Evolutionary conservation across 202 grass and related monocot genomes (phyloP), one percentile per base, ranked within the genome.

Genomic region (Sporobolus alterniflorus): DNA sequence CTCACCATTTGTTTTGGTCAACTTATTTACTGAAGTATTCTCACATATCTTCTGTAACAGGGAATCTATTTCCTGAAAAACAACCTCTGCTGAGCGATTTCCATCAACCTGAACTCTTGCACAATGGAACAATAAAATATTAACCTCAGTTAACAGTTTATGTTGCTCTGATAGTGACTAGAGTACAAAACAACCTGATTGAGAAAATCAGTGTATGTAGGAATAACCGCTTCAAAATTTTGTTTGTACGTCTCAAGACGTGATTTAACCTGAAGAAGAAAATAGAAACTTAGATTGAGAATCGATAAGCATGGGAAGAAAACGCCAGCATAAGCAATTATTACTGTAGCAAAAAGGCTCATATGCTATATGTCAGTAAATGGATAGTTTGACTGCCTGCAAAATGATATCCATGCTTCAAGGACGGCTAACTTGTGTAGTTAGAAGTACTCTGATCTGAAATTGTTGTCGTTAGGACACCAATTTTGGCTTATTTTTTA

Each of bases 231-330:
- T 86, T 93, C 84, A 77, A 71, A 71, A 88, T 95, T 98, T 88
- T 88, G 39, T 78, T 95, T 95, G 77, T 95, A 91, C 3, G 82
- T 95, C 79, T 93, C 80, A 83, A 98, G 88, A 52, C 95, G 92
- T 36, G 84, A 93, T 90, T 88, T 91, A 72, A 89, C 95, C 95
- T 98, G 83, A 32, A 75, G 47, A 88, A 73, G 54, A 64, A 86
- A 77, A 33, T 51, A 44, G n/a, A 71, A 54, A 68, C 46, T 52
- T 69, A 59, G 7, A 15, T 33, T 78, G 47, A 57, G 24, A 78
- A 18, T 52, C 34, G 40, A 66, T 5, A 64, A 73, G 21, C 54
- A 54, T 36, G 30, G 63, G 47, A 64, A 68, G 42, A 40, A 66
- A 49, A 82, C 62, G 20, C 32, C 61, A 84, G 66, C 39, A 17